Base-by-base conservation (phyloP, 208 protist species). In the Trypanosoma platydactyli region DNA sequence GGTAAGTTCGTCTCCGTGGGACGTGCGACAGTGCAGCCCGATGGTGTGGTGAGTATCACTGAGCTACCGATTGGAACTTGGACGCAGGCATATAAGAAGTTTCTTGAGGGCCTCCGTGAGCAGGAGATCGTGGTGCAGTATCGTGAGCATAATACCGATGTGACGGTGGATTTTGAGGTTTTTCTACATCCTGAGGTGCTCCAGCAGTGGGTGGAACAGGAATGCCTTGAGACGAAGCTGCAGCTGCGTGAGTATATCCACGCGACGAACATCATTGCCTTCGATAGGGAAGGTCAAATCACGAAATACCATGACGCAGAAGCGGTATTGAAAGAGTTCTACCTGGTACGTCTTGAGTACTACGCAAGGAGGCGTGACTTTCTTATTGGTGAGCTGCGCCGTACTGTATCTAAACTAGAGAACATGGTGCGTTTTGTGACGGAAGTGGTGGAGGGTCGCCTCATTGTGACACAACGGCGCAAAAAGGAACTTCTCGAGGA, bases 371-470 rank as follows among this genome's bases (percentile, higher is more conserved):
- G 99, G 60, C 99, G 99, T 68, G 83, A 92, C 5, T 89, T 96
- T 71, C 67, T 99, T 18, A 59, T 98, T 15, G 83, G 86, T 49
- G 76, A 97, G 44, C 80, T 99, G 38, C 70, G 68, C 6, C 82
- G 83, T 3, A 61, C 88, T 60, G 88, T 94, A 24, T 82, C 73
- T 42, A 98, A 98, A 79, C 78, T 99, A 29, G 81, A 97, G 71
- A 99, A 99, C 86, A 98, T 98, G 88, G 97, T 97, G 5, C 95
- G 98, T 63, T 99, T 99, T 68, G 98, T 99, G 55, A 77, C 80
- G 1, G 95, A 92, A 59, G 98, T 99, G 5, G 88, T 99, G 35
- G 85, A 87, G 11, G 98, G 98, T 33, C 71, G 79, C 22, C 79
- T 99, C 9, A 66, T 96, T 11, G 91, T 99, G 35, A 92, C 75